phyloP scores from a whole-genome alignment of 192 early-diverging fungal genomes.

The Entomortierella lignicola region DNA sequence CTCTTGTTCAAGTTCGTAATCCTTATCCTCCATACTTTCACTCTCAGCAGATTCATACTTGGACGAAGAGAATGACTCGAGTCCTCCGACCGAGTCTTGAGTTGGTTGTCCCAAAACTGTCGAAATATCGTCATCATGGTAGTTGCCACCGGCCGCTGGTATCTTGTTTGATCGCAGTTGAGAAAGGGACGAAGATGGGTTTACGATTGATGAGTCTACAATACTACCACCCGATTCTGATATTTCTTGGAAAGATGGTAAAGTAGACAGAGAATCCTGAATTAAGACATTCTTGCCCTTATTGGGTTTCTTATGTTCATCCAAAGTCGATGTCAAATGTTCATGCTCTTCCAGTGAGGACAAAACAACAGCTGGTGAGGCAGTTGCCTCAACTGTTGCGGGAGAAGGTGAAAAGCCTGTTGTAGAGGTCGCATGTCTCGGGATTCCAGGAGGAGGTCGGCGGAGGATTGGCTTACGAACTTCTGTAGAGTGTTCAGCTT shows the following conservation, averaged over 20 bases:
- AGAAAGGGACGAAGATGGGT: neutral
- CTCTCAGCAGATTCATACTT: neutral
- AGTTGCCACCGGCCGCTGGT: neutral
- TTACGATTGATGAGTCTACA: neutral
- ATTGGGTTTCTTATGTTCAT: too few relatives aligned
- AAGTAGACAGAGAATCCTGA: constrained; percentile 5
- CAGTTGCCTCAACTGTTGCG: neutral
- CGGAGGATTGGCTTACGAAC: constrained; percentile 6
- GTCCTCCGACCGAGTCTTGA: neutral
- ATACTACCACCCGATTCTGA: neutral
- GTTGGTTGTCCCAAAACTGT: constrained; percentile 11
- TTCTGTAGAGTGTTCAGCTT: neutral
- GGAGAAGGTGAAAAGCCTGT: neutral
- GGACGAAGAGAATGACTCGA: constrained; percentile 5
- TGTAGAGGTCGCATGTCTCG: neutral
- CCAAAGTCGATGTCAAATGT: neutral
- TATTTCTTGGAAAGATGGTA: neutral
- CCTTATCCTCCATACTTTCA: neutral
- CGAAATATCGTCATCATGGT: constrained; percentile 5
- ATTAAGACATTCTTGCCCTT: constrained; percentile 5
- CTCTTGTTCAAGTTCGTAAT: neutral
- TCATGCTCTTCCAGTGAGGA: neutral
- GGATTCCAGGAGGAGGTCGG: constrained; percentile 1
- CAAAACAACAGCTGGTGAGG: neutral
- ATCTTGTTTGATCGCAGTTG: neutral